Base-by-base conservation (phyloP, 192 early-diverging fungal genomes). In the Coemansia sp. region DNA sequence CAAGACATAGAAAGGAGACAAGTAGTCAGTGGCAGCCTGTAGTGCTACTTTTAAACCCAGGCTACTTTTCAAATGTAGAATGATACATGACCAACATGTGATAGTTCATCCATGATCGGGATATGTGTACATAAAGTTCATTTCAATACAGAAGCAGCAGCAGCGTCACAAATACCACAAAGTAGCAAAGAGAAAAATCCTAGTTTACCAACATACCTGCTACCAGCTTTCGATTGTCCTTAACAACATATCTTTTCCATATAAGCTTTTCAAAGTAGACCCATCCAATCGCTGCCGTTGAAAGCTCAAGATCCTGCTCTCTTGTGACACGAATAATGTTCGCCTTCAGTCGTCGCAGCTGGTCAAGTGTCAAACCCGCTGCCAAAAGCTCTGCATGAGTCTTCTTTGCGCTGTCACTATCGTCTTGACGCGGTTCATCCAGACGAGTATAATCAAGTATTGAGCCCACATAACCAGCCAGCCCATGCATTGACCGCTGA, bases 261-360 rank as follows among this genome's bases (percentile, higher is more conserved):
- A 95, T 84, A 7, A 99, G 87, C 73, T 97, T 99, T 73, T 99
- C 97, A 80, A 99, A 94, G 74, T 95, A 98, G 1, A 93, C 95
- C 85, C 90, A 95, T 16, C 93, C 90, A 22, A 86, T 84, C 0
- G 97, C 97, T 4, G 96, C 88, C 49, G 89, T 95, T 2, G 93
- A 95, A 22, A 95, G 80, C 76, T 99, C 96, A 22, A 96, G 80
- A 66, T 95, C 90, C 60, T 91, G 79, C 48, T 86, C 78, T 57
- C 87, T 83, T 1, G 81, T 86, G 18, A 89, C 85, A 18, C 85
- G 90, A 39, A 96, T 72, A 66, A 99, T 73, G 45, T 88, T 82
- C 3, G 78, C 68, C 66, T 96, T 96, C 22, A 97, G 74, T 15
- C 85, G 88, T 5, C 96, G 86, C 41, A 99, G 96, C 72, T 97